Conservation (phyloP, 2,329 filamentous ascomycete genomes). For the Chaetomiaceae sp. region DNA sequence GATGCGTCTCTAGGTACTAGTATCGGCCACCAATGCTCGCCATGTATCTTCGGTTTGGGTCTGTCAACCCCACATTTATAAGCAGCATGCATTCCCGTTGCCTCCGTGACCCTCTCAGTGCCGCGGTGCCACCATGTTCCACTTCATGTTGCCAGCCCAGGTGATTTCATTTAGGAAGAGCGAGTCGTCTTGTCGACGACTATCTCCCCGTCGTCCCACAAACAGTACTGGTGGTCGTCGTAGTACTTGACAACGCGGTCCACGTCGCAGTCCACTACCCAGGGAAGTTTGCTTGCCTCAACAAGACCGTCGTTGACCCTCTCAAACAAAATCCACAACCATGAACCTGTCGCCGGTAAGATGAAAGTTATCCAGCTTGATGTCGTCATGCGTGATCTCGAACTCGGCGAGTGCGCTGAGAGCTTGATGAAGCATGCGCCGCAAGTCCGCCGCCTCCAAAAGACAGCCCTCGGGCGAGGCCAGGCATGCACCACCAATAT, state of each 20-base stretch:
- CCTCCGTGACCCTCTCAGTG: too few relatives aligned
- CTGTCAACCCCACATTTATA: too few relatives aligned
- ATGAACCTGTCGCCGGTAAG: neutral
- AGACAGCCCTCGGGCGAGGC: neutral
- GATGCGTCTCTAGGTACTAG: too few relatives aligned
- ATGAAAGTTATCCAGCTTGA: conserved; percentile 1
- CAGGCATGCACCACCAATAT: conserved; percentile 2
- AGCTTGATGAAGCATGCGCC: neutral
- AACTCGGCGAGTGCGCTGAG: neutral
- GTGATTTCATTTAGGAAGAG: too few relatives aligned
- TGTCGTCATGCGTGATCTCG: neutral
- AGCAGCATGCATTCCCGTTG: too few relatives aligned
- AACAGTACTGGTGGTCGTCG: neutral
- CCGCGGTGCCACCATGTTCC: too few relatives aligned
- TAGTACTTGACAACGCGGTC: neutral
- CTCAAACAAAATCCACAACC: neutral
- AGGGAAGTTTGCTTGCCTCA: neutral
- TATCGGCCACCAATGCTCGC: too few relatives aligned
- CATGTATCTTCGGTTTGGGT: too few relatives aligned
- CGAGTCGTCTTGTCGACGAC: too few relatives aligned
- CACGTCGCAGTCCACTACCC: neutral
- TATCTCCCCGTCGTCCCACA: neutral
- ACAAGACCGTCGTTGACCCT: neutral
- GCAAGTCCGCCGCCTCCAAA: neutral
- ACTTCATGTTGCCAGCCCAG: too few relatives aligned